phyloP scores from a whole-genome alignment of 2,329 filamentous ascomycete genomes.

The Neofusicoccum laricinum region DNA sequence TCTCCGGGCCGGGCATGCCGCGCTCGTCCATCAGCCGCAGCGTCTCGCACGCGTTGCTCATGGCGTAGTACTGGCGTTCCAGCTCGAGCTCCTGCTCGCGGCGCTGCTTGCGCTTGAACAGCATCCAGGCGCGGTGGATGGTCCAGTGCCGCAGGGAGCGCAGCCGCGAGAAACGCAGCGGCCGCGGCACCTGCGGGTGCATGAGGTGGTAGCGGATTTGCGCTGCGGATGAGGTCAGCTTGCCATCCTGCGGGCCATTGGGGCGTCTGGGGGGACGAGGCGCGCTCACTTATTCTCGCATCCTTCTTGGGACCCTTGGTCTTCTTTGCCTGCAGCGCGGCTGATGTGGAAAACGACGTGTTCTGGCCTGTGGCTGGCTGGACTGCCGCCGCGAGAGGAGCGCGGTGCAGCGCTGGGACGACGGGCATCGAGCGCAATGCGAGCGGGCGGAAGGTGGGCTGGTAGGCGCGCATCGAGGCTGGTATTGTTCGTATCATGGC shows the following conservation, averaged over 20 bases:
- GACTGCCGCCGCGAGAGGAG: slow-evolving; percentile 3
- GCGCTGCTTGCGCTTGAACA: slow-evolving; percentile 70
- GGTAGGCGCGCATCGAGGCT: slow-evolving; percentile 12
- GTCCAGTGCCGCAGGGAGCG: slow-evolving; percentile 95
- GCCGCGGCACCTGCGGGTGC: slow-evolving; percentile 67
- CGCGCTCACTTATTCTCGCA: slow-evolving; percentile 18
- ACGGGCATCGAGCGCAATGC: not conserved
- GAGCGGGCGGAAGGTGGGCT: slow-evolving; percentile 14
- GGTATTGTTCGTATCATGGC: slow-evolving; percentile 9
- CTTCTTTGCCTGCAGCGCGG: slow-evolving; percentile 3
- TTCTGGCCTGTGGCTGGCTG: not conserved
- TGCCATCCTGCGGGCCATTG: not conserved
- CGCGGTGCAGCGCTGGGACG: not conserved
- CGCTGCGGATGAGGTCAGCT: slow-evolving; percentile 37
- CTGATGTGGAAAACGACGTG: slow-evolving; percentile 16
- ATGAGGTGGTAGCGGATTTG: slow-evolving; percentile 68
- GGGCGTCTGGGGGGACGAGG: slow-evolving; percentile 19
- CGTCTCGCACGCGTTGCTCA: slow-evolving; percentile 83
- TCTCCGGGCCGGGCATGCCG: slow-evolving; percentile 44
- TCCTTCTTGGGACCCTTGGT: slow-evolving; percentile 15
- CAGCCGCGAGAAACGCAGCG: slow-evolving; percentile 84
- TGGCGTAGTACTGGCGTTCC: slow-evolving; percentile 75
- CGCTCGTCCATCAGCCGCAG: slow-evolving; percentile 55
- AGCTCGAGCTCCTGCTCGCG: slow-evolving; percentile 66
- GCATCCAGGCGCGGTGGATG: slow-evolving; percentile 92